These are phyloP conservation scores for Alternaria triticina DNA, from an alignment of 2,329 filamentous ascomycete species.

Conservation along the genomic window DNA sequence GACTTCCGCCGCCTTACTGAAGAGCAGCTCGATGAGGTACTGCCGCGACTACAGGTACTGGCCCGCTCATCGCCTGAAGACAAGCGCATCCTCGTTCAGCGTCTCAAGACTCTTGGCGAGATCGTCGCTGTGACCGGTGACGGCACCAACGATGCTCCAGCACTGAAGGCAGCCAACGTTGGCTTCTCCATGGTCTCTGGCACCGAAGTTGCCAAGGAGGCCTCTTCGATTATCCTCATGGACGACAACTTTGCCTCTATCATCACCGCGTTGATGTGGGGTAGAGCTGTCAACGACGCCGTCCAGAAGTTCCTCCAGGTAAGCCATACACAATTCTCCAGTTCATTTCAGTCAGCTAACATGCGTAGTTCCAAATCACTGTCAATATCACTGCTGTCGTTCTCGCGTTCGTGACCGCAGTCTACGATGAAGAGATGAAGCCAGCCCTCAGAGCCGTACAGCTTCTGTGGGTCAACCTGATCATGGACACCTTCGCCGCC, in stretches of 20 bases:
- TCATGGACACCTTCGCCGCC: conserved; percentile 93
- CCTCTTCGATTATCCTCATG: conserved; percentile 94
- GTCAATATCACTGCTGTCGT: conserved; percentile 98
- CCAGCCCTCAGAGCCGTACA: conserved; percentile 95
- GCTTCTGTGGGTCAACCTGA: conserved; percentile 95
- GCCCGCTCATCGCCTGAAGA: conserved; percentile 95
- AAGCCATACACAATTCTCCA: conserved; percentile 42
- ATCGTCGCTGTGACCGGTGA: conserved; percentile 98
- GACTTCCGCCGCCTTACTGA: conserved; percentile 86
- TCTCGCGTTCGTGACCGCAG: conserved; percentile 96
- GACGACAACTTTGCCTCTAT: conserved; percentile 99
- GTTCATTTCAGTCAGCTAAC: conserved; percentile 4
- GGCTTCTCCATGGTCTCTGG: conserved; percentile 95
- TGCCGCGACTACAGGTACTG: conserved; percentile 83
- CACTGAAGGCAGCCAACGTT: conserved; percentile 96
- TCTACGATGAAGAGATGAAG: conserved; percentile 79
- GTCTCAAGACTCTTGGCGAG: conserved; percentile 86
- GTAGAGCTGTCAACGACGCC: conserved; percentile 96
- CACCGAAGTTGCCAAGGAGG: conserved; percentile 93
- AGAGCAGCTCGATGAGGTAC: conserved; percentile 78
- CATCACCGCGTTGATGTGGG: conserved; percentile 91
- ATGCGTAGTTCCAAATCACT: conserved; percentile 78
- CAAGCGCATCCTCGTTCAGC: conserved; percentile 93
- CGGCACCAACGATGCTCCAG: conserved; percentile 95
- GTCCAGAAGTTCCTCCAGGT: conserved; percentile 91